phyloP scores from a whole-genome alignment of 495 filamentous ascomycete genomes.

The Tirmania nivea region DNA sequence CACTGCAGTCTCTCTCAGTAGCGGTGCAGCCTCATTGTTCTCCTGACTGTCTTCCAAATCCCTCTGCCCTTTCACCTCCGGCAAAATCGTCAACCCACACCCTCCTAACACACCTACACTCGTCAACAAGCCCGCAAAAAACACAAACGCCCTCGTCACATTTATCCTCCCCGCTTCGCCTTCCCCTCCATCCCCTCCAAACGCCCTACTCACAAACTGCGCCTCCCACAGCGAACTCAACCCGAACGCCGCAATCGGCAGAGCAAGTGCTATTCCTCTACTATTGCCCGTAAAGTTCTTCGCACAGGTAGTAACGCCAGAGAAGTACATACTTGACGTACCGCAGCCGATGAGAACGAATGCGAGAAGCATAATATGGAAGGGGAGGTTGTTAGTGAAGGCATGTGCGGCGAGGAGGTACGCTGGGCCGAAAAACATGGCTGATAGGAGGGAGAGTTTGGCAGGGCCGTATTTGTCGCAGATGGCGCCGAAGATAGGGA shows the following conservation, averaged over 20 bases:
- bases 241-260: slow-evolving; percentile 82
- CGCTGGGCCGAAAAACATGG: slow-evolving; percentile 49
- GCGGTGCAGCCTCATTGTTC: slow-evolving; percentile 14
- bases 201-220: slow-evolving; percentile 58
- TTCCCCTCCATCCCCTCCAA: slow-evolving; percentile 41
- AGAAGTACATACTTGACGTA: slow-evolving; percentile 69
- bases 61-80: slow-evolving; percentile 28
- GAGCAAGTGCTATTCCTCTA: slow-evolving; percentile 67
- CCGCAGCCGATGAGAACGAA: slow-evolving; percentile 64
- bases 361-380: slow-evolving; percentile 59
- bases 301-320: slow-evolving; percentile 74
- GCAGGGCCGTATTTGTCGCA: slow-evolving; percentile 74
- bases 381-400: slow-evolving; percentile 51
- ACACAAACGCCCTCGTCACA: slow-evolving; percentile 69
- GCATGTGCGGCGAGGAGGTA: slow-evolving; percentile 66
- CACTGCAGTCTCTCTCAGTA: not conserved
- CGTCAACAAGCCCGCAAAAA: slow-evolving; percentile 45
- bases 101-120: slow-evolving; percentile 51
- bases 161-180: slow-evolving; percentile 54
- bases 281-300: slow-evolving; percentile 69
- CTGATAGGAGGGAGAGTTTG: slow-evolving; percentile 47
- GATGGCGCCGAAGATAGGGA: slow-evolving; percentile 69
- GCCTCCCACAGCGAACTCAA: slow-evolving; percentile 88
- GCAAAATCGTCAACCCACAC: slow-evolving; percentile 46
- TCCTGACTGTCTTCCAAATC: slow-evolving; percentile 57